Evolutionary conservation across 2,329 filamentous ascomycete genomes (phyloP), one percentile per base, ranked within the genome.

Genomic region (Ophiostoma populinum): DNA sequence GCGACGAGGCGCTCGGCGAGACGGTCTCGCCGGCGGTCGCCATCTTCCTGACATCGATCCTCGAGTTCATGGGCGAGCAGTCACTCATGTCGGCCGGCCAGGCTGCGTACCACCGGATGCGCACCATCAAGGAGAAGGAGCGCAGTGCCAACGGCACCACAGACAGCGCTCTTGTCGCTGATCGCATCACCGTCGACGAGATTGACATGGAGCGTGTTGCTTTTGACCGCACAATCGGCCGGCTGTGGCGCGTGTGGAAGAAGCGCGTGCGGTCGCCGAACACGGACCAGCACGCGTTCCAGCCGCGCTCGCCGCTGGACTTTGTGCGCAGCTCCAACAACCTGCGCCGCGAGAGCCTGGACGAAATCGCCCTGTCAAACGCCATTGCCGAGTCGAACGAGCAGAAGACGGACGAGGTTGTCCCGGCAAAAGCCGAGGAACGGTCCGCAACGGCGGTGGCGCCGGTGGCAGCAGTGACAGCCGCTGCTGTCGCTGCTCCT

Each of bases 221-320:
- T 7, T 64, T 95, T 40, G 92, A 93, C 50, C 70, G 85, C 38
- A 86, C 82, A 3, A 61, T 98, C 2, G 90, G 90, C 15, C 68
- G 86, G 32, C 62, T 95, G 28, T 98, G 90, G 90, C 73, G 90
- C 46, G 80, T 81, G 18, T 98, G 90, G 90, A 83, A 90, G 57
- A 93, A 93, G 59, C 72, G 79, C 42, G 66, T 80, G 46, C 70
- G 81, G 39, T 65, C 66, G 6, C 69, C 71, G 1, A 52, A 51
- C 18, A 54, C 59, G 22, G 61, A 65, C 17, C 49, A 51, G 22
- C 55, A 58, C 30, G 59, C 65, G 25, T 51, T 59, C 32, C 56
- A 61, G 31, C 54, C 61, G 24, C 58, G 63, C 18, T 59, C 67
- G 2, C 67, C 69, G 2, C 56, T 59, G 30, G 61, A 62, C 32